Evolutionary conservation across 2,329 filamentous ascomycete species (phyloP).

Genomic region (Pleomassaria siparia): DNA sequence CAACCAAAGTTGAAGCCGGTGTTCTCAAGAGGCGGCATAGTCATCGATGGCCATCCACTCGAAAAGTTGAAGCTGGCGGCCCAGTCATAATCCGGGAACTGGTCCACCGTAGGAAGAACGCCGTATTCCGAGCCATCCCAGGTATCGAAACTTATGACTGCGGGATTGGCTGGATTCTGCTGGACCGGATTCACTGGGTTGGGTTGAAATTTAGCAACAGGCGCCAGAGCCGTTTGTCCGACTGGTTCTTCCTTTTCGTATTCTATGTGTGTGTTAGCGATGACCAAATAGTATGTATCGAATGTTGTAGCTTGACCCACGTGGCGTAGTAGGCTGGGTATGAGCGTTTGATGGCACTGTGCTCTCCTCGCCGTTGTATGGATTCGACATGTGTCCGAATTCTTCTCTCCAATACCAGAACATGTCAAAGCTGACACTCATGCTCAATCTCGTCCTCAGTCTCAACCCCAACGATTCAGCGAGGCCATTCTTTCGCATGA

Average conservation of each 20-base stretch:
- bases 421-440: constrained; percentile 44
- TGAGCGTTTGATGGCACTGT: constrained; percentile 18
- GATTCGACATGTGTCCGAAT: constrained; percentile 40
- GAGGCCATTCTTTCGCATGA: constrained; percentile 34
- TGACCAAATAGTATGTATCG: background rate
- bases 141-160: constrained; percentile 28
- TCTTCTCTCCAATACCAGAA: constrained; percentile 45
- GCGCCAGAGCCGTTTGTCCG: background rate
- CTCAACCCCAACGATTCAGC: constrained; percentile 35
- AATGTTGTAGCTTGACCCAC: constrained; percentile 18
- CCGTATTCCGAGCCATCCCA: constrained; percentile 32
- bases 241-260: constrained; percentile 10
- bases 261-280: background rate
- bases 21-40: background rate
- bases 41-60: constrained; percentile 26
- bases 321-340: constrained; percentile 29
- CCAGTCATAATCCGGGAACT: constrained; percentile 44
- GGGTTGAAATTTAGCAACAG: background rate
- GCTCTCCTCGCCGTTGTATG: constrained; percentile 38
- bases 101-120: constrained; percentile 33
- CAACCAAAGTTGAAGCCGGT: background rate
- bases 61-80: constrained; percentile 39
- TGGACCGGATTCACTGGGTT: constrained; percentile 10
- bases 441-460: constrained; percentile 36
- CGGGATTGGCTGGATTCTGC: constrained; percentile 4